Base-by-base conservation (phyloP, 2,329 filamentous ascomycete species). In the Ceratocystis smalleyi region DNA sequence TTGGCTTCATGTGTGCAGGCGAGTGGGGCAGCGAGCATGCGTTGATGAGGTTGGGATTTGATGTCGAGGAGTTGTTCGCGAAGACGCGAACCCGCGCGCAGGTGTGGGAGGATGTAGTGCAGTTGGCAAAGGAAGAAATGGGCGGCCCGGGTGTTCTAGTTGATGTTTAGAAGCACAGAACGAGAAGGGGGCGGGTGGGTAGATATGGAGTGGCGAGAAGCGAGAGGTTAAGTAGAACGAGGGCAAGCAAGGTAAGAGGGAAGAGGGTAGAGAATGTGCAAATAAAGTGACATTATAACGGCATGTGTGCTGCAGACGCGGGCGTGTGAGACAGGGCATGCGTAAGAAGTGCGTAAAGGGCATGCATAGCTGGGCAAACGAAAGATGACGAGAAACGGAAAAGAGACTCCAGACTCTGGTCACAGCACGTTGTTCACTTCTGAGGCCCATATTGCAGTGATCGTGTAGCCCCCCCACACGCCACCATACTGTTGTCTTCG, bases 1-100 rank as follows among this genome's bases (percentile, higher is more conserved):
- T 82, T 2, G 80, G 80, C 1, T 69, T 83, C 40, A 82, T 83
- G 80, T 79, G 76, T 1, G 79, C 76, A 59, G 79, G 77, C 0
- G 80, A 82, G 68, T 83, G 80, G 80, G 78, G 77, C 1, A 74
- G 73, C 3, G 80, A 83, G 69, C 75, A 78, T 62, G 71, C 73
- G 2, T 69, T 83, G 68, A 67, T 83, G 60, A 71, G 74, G 54
- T 80, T 81, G 66, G 80, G 76, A 0, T 70, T 76, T 2, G 77
- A 81, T 59, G 76, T 73, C 0, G 78, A 81, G 69, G 71, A 73
- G 19, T 69, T 75, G 1, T 74, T 74, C 5, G 70, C 69, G 0
- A 73, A 74, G 59, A 67, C 72, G 59, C 72, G 70, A 63, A 67
- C 69, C 19, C 69, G 71, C 57, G 75, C 77, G 10, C 71, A 71